Percentiles rank a stretch among this genome's conserved stretches.
These are phyloP conservation scores for Penicillium sp. DNA, from an alignment of 2,329 filamentous ascomycete genomes.

Conservation along the genomic window DNA sequence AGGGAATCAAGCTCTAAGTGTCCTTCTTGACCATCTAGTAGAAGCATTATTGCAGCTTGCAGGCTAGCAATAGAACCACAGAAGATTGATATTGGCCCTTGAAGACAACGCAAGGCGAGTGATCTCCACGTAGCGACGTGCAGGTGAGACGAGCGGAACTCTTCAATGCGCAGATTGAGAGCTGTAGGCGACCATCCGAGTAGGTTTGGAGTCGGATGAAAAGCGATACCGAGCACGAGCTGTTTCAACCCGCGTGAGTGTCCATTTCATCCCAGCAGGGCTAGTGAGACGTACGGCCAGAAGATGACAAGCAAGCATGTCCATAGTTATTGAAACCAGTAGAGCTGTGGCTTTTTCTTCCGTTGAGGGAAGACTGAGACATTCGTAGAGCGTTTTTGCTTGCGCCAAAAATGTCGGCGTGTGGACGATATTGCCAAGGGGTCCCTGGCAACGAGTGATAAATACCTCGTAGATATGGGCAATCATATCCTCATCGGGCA, in stretches of 20 bases:
- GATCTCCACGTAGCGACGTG: conserved; percentile 2
- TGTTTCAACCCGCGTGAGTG: too few species aligned
- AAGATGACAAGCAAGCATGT: conserved; percentile 4
- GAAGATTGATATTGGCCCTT: conserved; percentile 10
- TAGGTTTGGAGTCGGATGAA: conserved; percentile 6
- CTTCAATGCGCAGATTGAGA: conserved; percentile 2
- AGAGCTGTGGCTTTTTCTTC: neutral
- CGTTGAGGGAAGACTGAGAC: neutral
- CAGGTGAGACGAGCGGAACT: conserved; percentile 3
- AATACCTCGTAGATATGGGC: conserved; percentile 8
- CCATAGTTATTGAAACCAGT: conserved; percentile 2
- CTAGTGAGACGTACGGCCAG: conserved; percentile 5
- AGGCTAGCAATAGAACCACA: conserved; percentile 14
- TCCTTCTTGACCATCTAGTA: conserved; percentile 12
- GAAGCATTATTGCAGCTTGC: conserved; percentile 16
- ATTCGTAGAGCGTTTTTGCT: conserved; percentile 3
- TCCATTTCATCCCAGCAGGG: too few species aligned
- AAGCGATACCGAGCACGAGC: conserved; percentile 11
- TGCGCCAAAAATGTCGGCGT: conserved; percentile 9
- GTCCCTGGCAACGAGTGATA: conserved; percentile 12
- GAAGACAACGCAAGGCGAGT: conserved; percentile 14
- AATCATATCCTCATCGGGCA: conserved; percentile 8
- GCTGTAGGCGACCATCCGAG: neutral
- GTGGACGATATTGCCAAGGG: conserved; percentile 12
- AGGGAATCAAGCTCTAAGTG: conserved; percentile 11